A percentile compares a stretch with the other conserved stretches of the same genome.
phyloP scores from a whole-genome alignment of 1,139 yeast species.

The Pichia sp. region DNA sequence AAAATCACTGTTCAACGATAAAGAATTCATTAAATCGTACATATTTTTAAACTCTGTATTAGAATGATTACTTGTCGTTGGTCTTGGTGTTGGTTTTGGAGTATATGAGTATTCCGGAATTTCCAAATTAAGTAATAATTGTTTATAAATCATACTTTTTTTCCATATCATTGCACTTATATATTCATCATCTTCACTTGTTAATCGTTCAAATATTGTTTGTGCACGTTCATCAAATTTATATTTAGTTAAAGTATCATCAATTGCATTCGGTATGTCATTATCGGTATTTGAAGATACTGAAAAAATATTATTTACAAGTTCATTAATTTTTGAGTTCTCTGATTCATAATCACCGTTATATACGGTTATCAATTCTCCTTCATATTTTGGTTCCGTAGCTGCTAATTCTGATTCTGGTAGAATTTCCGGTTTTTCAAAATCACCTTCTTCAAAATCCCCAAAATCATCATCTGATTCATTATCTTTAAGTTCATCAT shows the following conservation, averaged over 20 bases:
- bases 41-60: slow-evolving; percentile 10
- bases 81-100: neutral
- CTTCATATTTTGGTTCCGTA: neutral
- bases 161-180: slow-evolving; percentile 27
- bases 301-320: slow-evolving; percentile 4
- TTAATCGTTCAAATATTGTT: slow-evolving; percentile 19
- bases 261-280: slow-evolving; percentile 5
- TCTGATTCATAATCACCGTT: slow-evolving; percentile 8
- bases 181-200: slow-evolving; percentile 21
- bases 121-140: slow-evolving; percentile 24
- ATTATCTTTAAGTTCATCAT: neutral
- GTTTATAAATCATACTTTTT: slow-evolving; percentile 25
- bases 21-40: slow-evolving; percentile 11
- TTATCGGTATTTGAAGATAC: neutral
- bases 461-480: slow-evolving; percentile 17
- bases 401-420: neutral
- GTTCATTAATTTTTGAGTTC: neutral
- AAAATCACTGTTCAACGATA: slow-evolving; percentile 9
- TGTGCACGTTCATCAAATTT: slow-evolving; percentile 21
- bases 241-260: slow-evolving; percentile 1
- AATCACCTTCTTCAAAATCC: slow-evolving; percentile 21
- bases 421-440: neutral
- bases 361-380: neutral
- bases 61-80: neutral
- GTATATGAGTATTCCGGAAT: slow-evolving; percentile 27